Evolutionary conservation across 2,329 filamentous ascomycete species (phyloP).

Genomic region (Aureobasidium subglaciale): DNA sequence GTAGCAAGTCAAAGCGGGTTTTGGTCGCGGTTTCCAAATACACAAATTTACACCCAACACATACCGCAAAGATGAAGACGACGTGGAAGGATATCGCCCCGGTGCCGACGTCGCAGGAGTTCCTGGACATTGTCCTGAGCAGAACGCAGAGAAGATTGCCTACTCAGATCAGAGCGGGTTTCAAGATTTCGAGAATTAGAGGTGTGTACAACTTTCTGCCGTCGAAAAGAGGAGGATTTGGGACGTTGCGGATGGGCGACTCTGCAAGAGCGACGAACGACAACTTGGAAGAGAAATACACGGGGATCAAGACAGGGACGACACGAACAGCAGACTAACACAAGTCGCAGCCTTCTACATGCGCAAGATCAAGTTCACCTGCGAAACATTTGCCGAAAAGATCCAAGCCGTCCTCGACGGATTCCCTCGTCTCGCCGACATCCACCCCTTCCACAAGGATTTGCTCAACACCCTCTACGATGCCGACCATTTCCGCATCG

Average conservation of each 20-base stretch:
- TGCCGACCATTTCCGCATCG: conserved; percentile 95
- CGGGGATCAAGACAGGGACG: neutral
- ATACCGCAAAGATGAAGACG: conserved; percentile 45
- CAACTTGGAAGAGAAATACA: neutral
- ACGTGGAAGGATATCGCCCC: conserved; percentile 49
- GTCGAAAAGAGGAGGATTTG: neutral
- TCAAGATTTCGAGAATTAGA: conserved; percentile 91
- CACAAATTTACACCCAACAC: neutral
- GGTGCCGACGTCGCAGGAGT: conserved; percentile 81
- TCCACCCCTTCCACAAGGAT: conserved; percentile 89
- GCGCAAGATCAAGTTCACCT: conserved; percentile 95
- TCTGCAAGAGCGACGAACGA: neutral
- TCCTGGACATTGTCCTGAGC: conserved; percentile 93
- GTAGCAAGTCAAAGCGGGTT: neutral
- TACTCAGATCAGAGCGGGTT: conserved; percentile 90
- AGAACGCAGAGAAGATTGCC: conserved; percentile 87
- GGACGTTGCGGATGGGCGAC: neutral
- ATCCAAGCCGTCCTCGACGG: conserved; percentile 83
- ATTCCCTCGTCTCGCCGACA: conserved; percentile 87
- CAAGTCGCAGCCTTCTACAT: conserved; percentile 71
- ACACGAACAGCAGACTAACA: conserved; percentile 17
- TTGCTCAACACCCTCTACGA: conserved; percentile 97
- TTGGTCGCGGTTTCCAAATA: conserved; percentile 2
- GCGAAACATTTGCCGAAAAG: conserved; percentile 95
- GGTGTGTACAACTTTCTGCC: conserved; percentile 28